A percentile compares a stretch with the other conserved stretches of the same genome.
phyloP scores from a whole-genome alignment of 345 rosid genomes.

The Jatropha curcas region DNA sequence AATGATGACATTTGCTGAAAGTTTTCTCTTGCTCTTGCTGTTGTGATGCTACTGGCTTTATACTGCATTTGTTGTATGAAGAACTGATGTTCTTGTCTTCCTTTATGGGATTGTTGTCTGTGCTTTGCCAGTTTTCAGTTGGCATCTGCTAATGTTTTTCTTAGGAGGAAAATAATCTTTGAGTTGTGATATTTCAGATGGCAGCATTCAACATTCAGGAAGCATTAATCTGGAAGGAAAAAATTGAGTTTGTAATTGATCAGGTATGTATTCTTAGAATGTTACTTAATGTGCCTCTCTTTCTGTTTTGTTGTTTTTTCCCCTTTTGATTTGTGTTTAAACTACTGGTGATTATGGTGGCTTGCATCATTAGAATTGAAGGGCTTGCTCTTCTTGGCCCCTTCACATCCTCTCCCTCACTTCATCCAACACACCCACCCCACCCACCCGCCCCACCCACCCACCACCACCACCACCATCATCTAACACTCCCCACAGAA shows the following conservation, averaged over 20 bases:
- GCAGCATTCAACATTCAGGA: slow-evolving; percentile 99
- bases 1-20: neutral
- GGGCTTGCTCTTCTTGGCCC: neutral
- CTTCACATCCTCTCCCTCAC: neutral
- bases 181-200: slow-evolving; percentile 56
- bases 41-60: neutral
- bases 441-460: no score
- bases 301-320: neutral
- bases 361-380: neutral
- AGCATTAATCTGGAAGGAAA: slow-evolving; percentile 90
- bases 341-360: neutral
- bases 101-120: neutral
- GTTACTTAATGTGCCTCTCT: neutral
- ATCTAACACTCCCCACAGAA: no score
- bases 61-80: slow-evolving; percentile 5
- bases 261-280: slow-evolving; percentile 54
- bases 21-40: neutral
- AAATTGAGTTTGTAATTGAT: slow-evolving; percentile 85
- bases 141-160: neutral
- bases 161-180: neutral
- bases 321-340: neutral
- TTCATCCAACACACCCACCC: no score
- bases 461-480: no score
- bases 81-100: neutral
- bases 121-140: neutral